A percentile compares a stretch with the other conserved stretches of the same genome.
Conservation (phyloP, 2,329 filamentous ascomycete species). For the Daldinia sp. region DNA sequence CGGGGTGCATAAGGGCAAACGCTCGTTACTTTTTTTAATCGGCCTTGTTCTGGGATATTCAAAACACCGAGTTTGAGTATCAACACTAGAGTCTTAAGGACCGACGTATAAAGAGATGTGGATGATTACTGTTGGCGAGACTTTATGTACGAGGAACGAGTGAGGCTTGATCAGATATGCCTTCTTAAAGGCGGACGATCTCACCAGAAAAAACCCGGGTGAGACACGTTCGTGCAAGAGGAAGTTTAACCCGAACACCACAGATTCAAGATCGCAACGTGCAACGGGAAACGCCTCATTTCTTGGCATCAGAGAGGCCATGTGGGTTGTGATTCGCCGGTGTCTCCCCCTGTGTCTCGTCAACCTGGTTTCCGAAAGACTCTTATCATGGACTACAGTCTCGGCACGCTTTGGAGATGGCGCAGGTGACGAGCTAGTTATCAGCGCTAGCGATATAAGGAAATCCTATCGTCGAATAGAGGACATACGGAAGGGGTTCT, state of each 20-base stretch:
- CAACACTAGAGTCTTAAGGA: conserved; percentile 12
- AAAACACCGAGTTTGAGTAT: conserved; percentile 1
- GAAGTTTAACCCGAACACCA: conserved; percentile 22
- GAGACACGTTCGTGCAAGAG: conserved; percentile 38
- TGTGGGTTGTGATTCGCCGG: conserved; percentile 33
- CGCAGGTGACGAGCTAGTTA: conserved; percentile 14
- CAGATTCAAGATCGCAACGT: conserved; percentile 31
- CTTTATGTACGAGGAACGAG: neutral
- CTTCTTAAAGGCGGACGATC: conserved; percentile 27
- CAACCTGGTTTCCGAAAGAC: conserved; percentile 34
- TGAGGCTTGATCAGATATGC: conserved; percentile 10
- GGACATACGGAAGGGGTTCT: conserved; percentile 17
- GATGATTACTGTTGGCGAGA: conserved; percentile 5
- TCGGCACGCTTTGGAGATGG: conserved; percentile 9
- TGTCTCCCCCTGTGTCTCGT: conserved; percentile 33
- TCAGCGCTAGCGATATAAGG: conserved; percentile 16
- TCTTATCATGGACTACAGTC: conserved; percentile 29
- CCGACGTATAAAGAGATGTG: conserved; percentile 12
- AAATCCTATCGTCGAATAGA: conserved; percentile 6
- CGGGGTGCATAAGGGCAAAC: conserved; percentile 13
- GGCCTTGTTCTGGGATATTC: conserved; percentile 21
- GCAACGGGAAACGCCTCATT: conserved; percentile 33
- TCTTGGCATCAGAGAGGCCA: conserved; percentile 31
- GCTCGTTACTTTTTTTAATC: conserved; percentile 10
- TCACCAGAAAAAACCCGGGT: conserved; percentile 18